These are phyloP conservation scores for Coemansia biformis DNA, from an alignment of 192 early-diverging fungal species.

Conservation along the genomic window DNA sequence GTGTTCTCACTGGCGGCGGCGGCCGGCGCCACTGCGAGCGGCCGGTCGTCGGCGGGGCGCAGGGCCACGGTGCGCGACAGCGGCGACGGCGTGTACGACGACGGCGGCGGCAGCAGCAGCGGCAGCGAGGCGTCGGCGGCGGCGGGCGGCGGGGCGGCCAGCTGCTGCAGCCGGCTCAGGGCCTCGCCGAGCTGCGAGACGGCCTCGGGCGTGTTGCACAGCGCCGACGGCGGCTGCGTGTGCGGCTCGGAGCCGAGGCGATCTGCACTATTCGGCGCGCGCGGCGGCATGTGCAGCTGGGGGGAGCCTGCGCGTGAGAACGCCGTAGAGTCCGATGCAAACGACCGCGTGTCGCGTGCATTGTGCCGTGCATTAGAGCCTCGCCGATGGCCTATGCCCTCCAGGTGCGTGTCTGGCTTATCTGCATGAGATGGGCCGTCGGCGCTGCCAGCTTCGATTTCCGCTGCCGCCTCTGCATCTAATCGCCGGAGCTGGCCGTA, in stretches of 20 bases:
- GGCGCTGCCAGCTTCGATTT: conserved; percentile 12
- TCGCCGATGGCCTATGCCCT: conserved; percentile 1
- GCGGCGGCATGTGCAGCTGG: not conserved
- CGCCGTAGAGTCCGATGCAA: conserved; percentile 46
- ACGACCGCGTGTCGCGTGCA: conserved; percentile 37
- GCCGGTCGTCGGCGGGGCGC: too few relatives aligned
- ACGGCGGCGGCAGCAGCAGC: not conserved
- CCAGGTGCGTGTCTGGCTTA: conserved; percentile 2
- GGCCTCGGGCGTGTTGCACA: conserved; percentile 26
- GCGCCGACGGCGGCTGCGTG: conserved; percentile 23
- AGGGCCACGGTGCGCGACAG: conserved; percentile 13
- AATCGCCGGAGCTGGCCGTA: conserved; percentile 32
- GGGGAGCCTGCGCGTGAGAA: conserved; percentile 39
- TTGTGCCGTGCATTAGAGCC: conserved; percentile 1
- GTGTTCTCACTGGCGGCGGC: conserved; percentile 20
- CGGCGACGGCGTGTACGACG: conserved; percentile 19
- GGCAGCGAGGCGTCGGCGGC: too few relatives aligned
- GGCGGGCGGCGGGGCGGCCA: not conserved
- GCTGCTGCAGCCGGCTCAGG: conserved; percentile 20
- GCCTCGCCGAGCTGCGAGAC: conserved; percentile 42
- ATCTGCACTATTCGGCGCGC: not conserved
- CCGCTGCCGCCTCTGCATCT: conserved; percentile 25
- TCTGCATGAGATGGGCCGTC: not conserved
- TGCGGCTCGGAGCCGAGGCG: not conserved
- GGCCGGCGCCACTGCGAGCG: too few relatives aligned